Evolutionary conservation across 768 basidiomycete genomes (phyloP).

Genomic region (Sporobolomyces pararoseus): DNA sequence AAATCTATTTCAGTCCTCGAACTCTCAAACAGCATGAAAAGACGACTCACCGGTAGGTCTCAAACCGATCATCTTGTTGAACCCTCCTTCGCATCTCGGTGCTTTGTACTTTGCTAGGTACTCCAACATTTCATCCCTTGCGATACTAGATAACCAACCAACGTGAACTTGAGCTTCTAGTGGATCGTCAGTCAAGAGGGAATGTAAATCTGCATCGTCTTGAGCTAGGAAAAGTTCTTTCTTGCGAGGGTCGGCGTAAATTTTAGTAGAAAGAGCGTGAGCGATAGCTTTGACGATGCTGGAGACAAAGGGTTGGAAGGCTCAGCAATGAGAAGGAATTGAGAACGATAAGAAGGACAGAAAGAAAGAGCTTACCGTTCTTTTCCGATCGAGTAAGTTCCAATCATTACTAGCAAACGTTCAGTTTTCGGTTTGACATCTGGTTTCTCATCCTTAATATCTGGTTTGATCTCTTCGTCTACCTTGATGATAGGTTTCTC

Average conservation of each 20-base stretch:
- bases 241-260: slow-evolving; percentile 86
- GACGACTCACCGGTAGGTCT: slow-evolving; percentile 70
- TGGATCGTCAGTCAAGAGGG: slow-evolving; percentile 72
- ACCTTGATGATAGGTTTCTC: not conserved
- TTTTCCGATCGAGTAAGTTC: slow-evolving; percentile 96
- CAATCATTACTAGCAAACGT: slow-evolving; percentile 42
- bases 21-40: not conserved
- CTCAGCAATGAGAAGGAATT: not conserved
- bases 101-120: slow-evolving; percentile 62
- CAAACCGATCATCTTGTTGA: slow-evolving; percentile 62
- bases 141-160: slow-evolving; percentile 68
- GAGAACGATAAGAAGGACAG: not conserved
- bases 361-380: slow-evolving; percentile 58
- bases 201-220: slow-evolving; percentile 73
- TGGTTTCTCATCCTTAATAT: not conserved
- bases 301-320: not conserved
- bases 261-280: slow-evolving; percentile 68
- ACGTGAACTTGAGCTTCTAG: slow-evolving; percentile 75
- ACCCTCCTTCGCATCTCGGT: slow-evolving; percentile 19
- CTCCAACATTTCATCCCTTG: slow-evolving; percentile 67
- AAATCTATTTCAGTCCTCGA: no score
- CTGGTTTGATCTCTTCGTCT: not conserved
- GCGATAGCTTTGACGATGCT: slow-evolving; percentile 65
- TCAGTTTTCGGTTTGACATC: slow-evolving; percentile 38
- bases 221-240: slow-evolving; percentile 76